Evolutionary conservation across 2,329 filamentous ascomycete genomes (phyloP), one percentile per base, ranked within the genome.

Genomic region (Xylariaceae sp.): DNA sequence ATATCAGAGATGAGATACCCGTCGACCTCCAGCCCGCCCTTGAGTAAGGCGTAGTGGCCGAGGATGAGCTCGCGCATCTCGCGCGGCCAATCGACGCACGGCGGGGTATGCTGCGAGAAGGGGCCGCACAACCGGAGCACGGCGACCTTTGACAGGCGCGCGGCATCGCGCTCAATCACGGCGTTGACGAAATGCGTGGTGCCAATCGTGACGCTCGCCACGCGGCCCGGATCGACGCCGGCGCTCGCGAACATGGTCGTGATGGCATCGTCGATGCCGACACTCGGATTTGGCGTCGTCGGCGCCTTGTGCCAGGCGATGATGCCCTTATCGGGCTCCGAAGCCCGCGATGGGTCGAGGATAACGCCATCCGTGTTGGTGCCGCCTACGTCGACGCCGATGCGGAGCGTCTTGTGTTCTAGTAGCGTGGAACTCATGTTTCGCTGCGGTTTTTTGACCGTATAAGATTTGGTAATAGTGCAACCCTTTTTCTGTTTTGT

Each of bases 181-280:
- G 82, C 82, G 58, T 86, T 86, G 63, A 86, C 76, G 62, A 86
- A 86, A 57, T 86, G 82, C 0, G 83, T 85, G 1, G 79, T 82
- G 49, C 81, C 81, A 59, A 84, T 82, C 2, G 79, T 81, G 12
- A 83, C 76, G 57, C 77, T 79, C 12, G 78, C 75, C 16, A 84
- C 73, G 5, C 76, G 67, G 0, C 68, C 64, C 0, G 76, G 73
- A 12, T 46, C 56, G 50, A 71, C 58, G 14, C 49, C 44, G 11
- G 65, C 61, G 14, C 49, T 53, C 53, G 53, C 36, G 57, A 83
- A 74, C 73, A 82, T 78, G 21, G 71, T 68, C 5, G 68, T 71
- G 53, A 83, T 78, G 34, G 76, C 76, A 44, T 75, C 70, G 46
- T 73, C 74, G 62, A 83, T 81, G 26, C 79, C 79, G 11, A 71